Percentiles rank a stretch among this genome's conserved stretches.
phyloP scores from a whole-genome alignment of 2,329 filamentous ascomycete genomes.

The Alternaria sp. region DNA sequence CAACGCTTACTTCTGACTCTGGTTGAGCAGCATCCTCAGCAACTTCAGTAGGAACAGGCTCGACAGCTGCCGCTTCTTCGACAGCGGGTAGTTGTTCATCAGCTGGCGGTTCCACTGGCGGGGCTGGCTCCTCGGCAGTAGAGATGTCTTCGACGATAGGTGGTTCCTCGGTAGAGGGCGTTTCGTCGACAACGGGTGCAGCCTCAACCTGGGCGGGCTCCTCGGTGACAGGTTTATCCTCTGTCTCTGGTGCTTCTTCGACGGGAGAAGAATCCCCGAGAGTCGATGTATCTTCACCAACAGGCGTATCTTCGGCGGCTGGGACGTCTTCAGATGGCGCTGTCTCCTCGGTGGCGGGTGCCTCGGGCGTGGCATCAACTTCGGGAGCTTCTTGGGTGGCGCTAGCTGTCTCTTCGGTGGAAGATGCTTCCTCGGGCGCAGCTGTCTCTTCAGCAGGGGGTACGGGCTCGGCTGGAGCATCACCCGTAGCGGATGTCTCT shows the following conservation, averaged over 20 bases:
- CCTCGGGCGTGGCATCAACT: not conserved
- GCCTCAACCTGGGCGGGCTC: not conserved
- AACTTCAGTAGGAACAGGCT: constrained; percentile 6
- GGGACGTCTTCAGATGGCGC: not conserved
- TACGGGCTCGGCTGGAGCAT: not conserved
- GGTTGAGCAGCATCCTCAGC: not conserved
- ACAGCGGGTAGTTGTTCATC: not conserved
- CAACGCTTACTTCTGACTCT: not conserved
- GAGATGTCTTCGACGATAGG: not conserved
- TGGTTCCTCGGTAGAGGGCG: not conserved
- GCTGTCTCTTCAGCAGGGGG: not conserved
- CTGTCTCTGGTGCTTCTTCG: not conserved
- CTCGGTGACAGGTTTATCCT: not conserved
- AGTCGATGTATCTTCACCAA: not conserved
- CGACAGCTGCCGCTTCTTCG: constrained; percentile 1
- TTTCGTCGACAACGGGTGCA: not conserved
- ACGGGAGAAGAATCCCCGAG: not conserved
- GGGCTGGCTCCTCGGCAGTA: not conserved
- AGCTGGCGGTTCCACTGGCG: not conserved
- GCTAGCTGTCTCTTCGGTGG: not conserved
- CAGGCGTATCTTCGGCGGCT: not conserved
- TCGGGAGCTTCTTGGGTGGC: not conserved
- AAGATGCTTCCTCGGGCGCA: not conserved
- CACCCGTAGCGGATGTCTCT: not conserved
- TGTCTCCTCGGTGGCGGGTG: constrained; percentile 1